Base-by-base conservation (phyloP, 345 rosid species). In the Brassica napus region DNA sequence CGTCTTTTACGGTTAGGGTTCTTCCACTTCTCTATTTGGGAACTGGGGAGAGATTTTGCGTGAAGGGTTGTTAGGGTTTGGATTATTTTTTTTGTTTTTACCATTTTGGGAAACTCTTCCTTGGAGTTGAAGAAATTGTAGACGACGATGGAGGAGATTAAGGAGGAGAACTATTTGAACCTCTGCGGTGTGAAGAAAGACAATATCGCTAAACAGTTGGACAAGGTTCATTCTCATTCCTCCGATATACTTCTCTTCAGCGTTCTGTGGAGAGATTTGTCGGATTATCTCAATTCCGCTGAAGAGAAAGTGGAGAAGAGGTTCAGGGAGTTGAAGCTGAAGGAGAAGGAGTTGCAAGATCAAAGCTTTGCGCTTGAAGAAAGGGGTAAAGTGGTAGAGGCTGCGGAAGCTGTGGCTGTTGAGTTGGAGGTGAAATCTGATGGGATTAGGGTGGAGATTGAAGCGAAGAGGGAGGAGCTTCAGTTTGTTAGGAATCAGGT, bases 251-350 rank as follows among this genome's bases (percentile, higher is more conserved):
- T 78, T 6, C 0, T 54, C 54, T 72, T 78, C 37, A 72, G 32
- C 42, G 35, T 78, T n/a, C 82, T 65, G 12, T 79, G 69, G 73
- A n/a, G 10, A 8, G 78, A 73, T 73, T 60, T 67, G 9, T 64
- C 68, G 11, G 69, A 24, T 11, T 23, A 73, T 60, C 11, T 73
- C 2, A 11, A 32, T 8, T 23, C 42, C 3, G 42, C 18, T 1
- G 12, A 54, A 26, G 60, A 15, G 14, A 73, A 9, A 26, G 6
- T 73, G 0, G 63, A 72, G 73, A n/a, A 15, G 16, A 73, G 58
- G 74, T 49, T 18, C 21, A 73, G 11, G 65, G 64, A 68, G 4
- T 1, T 79, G 0, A n/a, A 26, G 65, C 60, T 1, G 4, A 79
- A 73, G 74, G 82, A 73, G 70, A 2, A 1, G 4, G 82, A 68